phyloP scores from a whole-genome alignment of 169 alveolate genomes.

The Cryptosporidium sp. region DNA sequence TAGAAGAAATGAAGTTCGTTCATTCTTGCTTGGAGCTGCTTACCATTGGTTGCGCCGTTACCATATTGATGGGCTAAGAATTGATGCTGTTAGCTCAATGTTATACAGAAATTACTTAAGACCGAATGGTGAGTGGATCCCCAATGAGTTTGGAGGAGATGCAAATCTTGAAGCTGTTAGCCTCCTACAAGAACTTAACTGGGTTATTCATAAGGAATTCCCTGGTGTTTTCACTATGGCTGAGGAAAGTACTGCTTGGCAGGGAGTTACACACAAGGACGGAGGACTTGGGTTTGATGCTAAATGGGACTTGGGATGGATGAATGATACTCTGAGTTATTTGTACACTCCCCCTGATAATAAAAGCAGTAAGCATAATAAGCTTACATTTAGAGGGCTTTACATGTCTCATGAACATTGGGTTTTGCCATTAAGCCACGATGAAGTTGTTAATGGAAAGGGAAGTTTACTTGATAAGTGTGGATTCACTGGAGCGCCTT shows the following conservation, averaged over 20 bases:
- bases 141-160: slow-evolving; percentile 83
- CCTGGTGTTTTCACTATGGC: slow-evolving; percentile 85
- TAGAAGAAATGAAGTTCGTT: slow-evolving; percentile 82
- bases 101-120: slow-evolving; percentile 79
- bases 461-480: slow-evolving; percentile 82
- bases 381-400: slow-evolving; percentile 83
- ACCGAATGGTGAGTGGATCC: slow-evolving; percentile 82
- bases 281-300: slow-evolving; percentile 83
- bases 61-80: slow-evolving; percentile 83
- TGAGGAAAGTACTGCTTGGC: slow-evolving; percentile 83
- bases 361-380: slow-evolving; percentile 79
- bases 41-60: slow-evolving; percentile 84
- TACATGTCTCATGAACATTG: slow-evolving; percentile 83
- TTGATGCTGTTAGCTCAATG: slow-evolving; percentile 84
- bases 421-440: slow-evolving; percentile 82
- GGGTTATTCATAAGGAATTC: slow-evolving; percentile 84
- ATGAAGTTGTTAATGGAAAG: slow-evolving; percentile 84
- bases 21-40: slow-evolving; percentile 83
- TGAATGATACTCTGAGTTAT: slow-evolving; percentile 82
- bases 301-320: slow-evolving; percentile 85
- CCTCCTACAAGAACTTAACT: slow-evolving; percentile 80
- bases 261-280: slow-evolving; percentile 81
- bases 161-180: slow-evolving; percentile 83
- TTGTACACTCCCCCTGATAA: slow-evolving; percentile 79
- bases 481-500: slow-evolving; percentile 82